Evolutionary conservation across 805 yeast species (phyloP).

Genomic region (Wickerhamia fluorescens): DNA sequence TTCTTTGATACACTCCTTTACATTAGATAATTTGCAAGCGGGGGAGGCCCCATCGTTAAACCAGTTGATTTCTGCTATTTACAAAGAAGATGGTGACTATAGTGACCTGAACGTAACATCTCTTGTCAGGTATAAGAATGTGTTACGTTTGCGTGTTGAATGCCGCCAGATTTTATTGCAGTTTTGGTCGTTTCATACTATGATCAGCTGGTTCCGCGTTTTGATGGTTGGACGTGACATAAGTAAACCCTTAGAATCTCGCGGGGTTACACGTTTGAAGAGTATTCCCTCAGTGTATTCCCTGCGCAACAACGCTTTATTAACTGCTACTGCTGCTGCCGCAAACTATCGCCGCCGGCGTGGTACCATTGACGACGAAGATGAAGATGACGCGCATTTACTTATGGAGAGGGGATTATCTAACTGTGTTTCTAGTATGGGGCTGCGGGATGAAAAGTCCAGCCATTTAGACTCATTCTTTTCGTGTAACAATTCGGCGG

Average conservation of each 20-base stretch:
- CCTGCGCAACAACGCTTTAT: slow-evolving; percentile 16
- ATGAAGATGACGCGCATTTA: neutral
- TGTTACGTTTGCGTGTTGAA: slow-evolving; percentile 32
- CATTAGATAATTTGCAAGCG: slow-evolving; percentile 22
- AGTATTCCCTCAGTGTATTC: slow-evolving; percentile 16
- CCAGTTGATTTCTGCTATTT: slow-evolving; percentile 15
- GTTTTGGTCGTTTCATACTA: slow-evolving; percentile 34
- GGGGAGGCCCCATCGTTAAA: slow-evolving; percentile 33
- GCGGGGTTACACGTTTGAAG: slow-evolving; percentile 19
- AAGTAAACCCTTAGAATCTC: slow-evolving; percentile 20
- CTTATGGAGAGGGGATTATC: neutral
- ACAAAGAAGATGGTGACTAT: slow-evolving; percentile 15
- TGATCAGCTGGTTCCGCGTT: slow-evolving; percentile 32
- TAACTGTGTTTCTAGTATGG: no score
- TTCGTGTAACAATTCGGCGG: no score
- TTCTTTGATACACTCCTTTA: slow-evolving; percentile 17
- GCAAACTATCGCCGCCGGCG: slow-evolving; percentile 6
- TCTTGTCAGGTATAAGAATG: slow-evolving; percentile 25
- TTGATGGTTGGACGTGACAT: slow-evolving; percentile 30
- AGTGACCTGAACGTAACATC: slow-evolving; percentile 13
- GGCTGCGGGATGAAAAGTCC: no score
- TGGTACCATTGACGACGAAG: slow-evolving; percentile 1
- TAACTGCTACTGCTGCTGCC: slow-evolving; percentile 16
- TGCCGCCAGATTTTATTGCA: slow-evolving; percentile 31
- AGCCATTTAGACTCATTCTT: no score